Percentiles rank a stretch among this genome's conserved stretches.
Evolutionary conservation across 306 rosid species (phyloP).

Genomic region (Luffa aegyptiaca): DNA sequence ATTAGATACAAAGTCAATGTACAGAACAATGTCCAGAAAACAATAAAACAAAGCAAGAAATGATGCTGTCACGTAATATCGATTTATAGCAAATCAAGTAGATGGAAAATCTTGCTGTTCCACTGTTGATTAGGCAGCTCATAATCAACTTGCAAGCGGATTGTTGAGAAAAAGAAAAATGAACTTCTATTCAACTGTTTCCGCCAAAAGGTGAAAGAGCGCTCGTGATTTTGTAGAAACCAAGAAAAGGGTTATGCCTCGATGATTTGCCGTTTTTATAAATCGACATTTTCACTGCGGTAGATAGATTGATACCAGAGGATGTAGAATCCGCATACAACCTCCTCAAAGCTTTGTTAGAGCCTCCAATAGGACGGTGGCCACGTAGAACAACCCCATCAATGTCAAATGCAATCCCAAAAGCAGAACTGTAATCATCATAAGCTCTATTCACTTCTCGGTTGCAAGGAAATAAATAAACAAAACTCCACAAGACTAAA

Average conservation of each 20-base stretch:
- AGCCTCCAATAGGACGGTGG: slow-evolving; percentile 63
- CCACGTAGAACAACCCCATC: slow-evolving; percentile 87
- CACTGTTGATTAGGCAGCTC: not conserved
- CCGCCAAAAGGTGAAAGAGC: not conserved
- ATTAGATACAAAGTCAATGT: not conserved
- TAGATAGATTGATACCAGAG: not conserved
- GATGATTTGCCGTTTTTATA: not conserved
- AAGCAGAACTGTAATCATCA: slow-evolving; percentile 29
- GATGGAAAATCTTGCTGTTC: not conserved
- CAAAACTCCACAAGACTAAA: not conserved
- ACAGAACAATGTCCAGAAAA: not conserved
- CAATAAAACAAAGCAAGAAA: not conserved
- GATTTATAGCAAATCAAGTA: not conserved
- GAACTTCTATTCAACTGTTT: not conserved
- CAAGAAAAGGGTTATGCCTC: not conserved
- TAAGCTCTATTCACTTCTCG: not conserved
- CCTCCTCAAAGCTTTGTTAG: slow-evolving; percentile 50
- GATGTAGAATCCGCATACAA: slow-evolving; percentile 29
- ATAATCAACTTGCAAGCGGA: not conserved
- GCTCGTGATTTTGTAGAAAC: not conserved
- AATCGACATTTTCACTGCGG: not conserved
- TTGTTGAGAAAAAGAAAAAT: not conserved
- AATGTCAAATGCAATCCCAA: slow-evolving; percentile 89
- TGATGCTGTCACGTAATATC: not conserved
- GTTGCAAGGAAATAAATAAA: not conserved